Base-by-base conservation (phyloP, 352 stramenopile species). In the Globisporangium recalcitrans region DNA sequence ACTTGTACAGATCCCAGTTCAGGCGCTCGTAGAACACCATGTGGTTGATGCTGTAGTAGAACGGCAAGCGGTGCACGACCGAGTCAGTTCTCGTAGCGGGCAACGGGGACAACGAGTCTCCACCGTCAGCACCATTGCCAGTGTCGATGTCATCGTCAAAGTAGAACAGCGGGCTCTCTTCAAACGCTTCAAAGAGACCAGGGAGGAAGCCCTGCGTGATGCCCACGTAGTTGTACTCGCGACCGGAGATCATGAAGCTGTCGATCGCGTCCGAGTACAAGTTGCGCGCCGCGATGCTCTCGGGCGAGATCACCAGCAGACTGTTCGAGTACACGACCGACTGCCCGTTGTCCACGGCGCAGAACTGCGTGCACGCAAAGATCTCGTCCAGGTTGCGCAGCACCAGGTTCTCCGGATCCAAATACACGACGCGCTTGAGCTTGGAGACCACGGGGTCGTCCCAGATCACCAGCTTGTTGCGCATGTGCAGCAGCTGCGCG, bases 21-120 rank as follows among this genome's bases (percentile, higher is more conserved):
- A 91, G 73, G n/a, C 84, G 78, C 62, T 93, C 82, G 69, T 93
- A 93, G 64, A 90, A 93, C 62, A 93, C 82, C 82, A 93, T 91
- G 78, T 93, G 84, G 65, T 93, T 93, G 67, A 93, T 89, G 52
- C 79, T 90, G 71, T 91, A 93, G 69, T 87, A 90, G 61, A 93
- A 93, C 46, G 82, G 84, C 63, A 93, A 65, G 16, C 82, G 80
- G 42, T 84, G 75, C 22, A 90, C 83, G 29, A 90, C 75, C 13
- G 77, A 87, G 32, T 73, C 69, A 34, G 74, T 53, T 24, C 79
- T 72, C 0, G 49, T 60, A 27, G 51, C 16, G 24, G 67, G 72
- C 40, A 40, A 60, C 24, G 51, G 27, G 38, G 67, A 73, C 40
- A 40, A 57, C 29, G 60, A 62, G 29, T 75, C 68, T 0, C 65